Conservation (phyloP, 2,329 filamentous ascomycete genomes). For the Pseudovirgaria hyperparasitica region DNA sequence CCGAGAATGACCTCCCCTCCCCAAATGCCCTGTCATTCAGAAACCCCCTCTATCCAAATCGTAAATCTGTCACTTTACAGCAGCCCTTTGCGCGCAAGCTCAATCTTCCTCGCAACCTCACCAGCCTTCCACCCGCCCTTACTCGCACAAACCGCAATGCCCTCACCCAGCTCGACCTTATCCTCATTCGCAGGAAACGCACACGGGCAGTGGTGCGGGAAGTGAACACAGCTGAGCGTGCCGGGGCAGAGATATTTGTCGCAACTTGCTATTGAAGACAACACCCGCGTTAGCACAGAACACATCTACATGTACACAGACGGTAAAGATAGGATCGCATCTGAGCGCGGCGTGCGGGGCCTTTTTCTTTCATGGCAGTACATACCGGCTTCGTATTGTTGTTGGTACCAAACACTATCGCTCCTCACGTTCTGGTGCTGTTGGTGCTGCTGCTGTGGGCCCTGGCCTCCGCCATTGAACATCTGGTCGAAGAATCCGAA, state of each 20-base stretch:
- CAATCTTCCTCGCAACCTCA: conserved; percentile 62
- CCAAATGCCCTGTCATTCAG: no score
- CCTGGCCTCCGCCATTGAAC: conserved; percentile 59
- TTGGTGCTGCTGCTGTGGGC: conserved; percentile 42
- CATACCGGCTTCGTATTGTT: conserved; percentile 55
- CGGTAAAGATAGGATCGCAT: neutral
- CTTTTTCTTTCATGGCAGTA: no score
- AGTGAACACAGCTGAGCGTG: conserved; percentile 87
- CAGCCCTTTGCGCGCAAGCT: conserved; percentile 67
- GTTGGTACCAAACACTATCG: conserved; percentile 69
- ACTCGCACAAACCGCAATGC: conserved; percentile 59
- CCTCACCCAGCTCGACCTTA: conserved; percentile 59
- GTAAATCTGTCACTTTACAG: conserved; percentile 42
- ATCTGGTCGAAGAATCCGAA: conserved; percentile 98
- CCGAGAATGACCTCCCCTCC: no score
- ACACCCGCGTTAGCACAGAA: conserved; percentile 1
- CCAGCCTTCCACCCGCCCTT: conserved; percentile 62
- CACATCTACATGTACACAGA: neutral
- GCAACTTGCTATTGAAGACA: conserved; percentile 55
- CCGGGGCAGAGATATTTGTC: conserved; percentile 90
- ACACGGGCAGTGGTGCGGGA: conserved; percentile 95
- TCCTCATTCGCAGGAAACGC: conserved; percentile 55
- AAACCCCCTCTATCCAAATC: no score
- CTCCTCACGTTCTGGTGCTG: conserved; percentile 70
- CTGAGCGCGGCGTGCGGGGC: neutral